Base-by-base conservation (phyloP, 2,329 filamentous ascomycete species). In the Amauroascus niger region DNA sequence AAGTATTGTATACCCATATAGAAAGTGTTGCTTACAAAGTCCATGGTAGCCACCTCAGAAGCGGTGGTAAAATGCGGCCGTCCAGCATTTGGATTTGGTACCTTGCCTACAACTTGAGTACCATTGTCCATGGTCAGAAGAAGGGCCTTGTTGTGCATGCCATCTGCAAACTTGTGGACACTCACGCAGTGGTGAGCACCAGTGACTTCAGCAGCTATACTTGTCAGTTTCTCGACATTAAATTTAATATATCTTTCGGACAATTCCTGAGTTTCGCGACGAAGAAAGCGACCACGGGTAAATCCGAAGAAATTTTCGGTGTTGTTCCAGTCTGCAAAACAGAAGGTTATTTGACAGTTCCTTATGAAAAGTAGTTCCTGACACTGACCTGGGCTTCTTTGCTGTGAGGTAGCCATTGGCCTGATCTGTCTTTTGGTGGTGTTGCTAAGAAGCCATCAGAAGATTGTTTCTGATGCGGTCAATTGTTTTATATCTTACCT, bases 1-100 rank as follows among this genome's bases (percentile, higher is more conserved):
- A n/a, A 22, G 39, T 2, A 5, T 16, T 6, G 35, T 39, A 14
- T 16, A 28, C 20, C 35, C 28, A 9, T n/a, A 51, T 16, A 13
- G 13, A 20, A 24, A 20, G 3, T 2, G 13, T 3, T 9, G n/a
- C 52, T 43, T 43, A 57, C 47, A 56, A 67, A 66, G 6, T 68
- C 63, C 55, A 71, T 62, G 20, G 67, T 71, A 9, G 68, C 68
- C 28, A 67, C 68, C 57, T 71, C 68, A 51, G 64, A 67, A 39
- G 68, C 67, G 16, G 64, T 61, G 30, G 63, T 60, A 6, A 56
- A 55, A 48, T 58, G 55, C 9, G 47, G 46, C 33, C 57, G 26
- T 1, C 52, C 55, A 44, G 55, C 52, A 53, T 57, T 57, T 13
- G 57, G 57, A 53, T 61, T 60, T 2, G 59, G 59, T n/a, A 62